Evolutionary conservation across 2,329 filamentous ascomycete genomes (phyloP), one percentile per base, ranked within the genome.

Genomic region (Trichoderma harzianum): DNA sequence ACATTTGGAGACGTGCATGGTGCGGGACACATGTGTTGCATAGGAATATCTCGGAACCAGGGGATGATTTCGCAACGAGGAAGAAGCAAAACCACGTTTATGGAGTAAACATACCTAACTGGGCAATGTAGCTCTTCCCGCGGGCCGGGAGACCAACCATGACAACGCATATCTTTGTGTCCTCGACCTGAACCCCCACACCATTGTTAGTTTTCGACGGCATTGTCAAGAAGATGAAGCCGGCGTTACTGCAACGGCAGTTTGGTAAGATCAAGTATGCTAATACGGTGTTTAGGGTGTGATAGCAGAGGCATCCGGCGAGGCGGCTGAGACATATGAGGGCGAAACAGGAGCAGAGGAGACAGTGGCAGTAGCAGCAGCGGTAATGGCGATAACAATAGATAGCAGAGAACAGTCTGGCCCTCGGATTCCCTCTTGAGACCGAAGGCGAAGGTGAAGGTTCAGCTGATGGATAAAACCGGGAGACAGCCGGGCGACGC

Each of bases 101-200:
- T 16, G 10, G 34, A 32, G 16, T 26, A 53, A 7, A 58, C 85
- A 78, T 86, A 96, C 95, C 94, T 89, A 98, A 98, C 79, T 97
- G 94, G 76, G 96, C 95, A 80, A 99, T 98, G 82, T 97, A 90
- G 85, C 94, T 97, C 88, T 99, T 99, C 79, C 96, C 96, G 77
- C 96, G 88, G 73, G 96, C 96, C 70, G 96, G 96, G 80, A 99
- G 87, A 76, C 96, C 96, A 73, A 99, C 96, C 96, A 99, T 98
- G 78, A 99, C 94, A 75, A 99, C 95, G 82, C 95, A 98, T 85
- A 99, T 97, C 82, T 93, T 93, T 73, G 93, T 95, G 83, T 98
- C 94, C 86, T 98, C 95, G 78, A 93, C 93, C 93, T 97, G 92
- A 75, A 95, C 88, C 78, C 91, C 92, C 77, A 89, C 84, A 76